Conservation (phyloP, 495 filamentous ascomycete species). For the Cudoniella acicularis region DNA sequence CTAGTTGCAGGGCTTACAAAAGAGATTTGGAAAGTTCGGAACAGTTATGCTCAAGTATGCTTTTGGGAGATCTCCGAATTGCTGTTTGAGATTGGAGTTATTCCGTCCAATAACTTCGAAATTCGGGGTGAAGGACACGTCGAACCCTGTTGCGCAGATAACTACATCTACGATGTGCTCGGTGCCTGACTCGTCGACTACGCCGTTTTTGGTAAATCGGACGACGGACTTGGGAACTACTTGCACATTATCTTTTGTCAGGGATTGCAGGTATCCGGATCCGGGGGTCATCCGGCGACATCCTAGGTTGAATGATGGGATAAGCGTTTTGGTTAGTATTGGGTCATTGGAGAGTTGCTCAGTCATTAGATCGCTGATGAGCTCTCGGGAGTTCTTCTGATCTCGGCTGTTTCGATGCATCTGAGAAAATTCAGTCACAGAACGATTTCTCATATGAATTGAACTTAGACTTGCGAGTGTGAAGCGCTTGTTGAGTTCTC, state of each 20-base stretch:
- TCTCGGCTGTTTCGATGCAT: conserved; percentile 9
- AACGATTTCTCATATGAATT: background rate
- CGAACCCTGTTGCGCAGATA: conserved; percentile 67
- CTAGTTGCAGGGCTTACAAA: conserved; percentile 34
- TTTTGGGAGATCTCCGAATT: conserved; percentile 52
- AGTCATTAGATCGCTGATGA: conserved; percentile 22
- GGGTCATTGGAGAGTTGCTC: conserved; percentile 4
- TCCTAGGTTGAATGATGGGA: conserved; percentile 56
- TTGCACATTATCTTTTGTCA: conserved; percentile 57
- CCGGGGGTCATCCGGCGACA: conserved; percentile 72
- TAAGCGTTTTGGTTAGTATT: background rate
- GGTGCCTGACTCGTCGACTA: conserved; percentile 49
- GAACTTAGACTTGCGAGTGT: conserved; percentile 38
- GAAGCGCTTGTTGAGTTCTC: conserved; percentile 53
- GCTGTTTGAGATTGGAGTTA: conserved; percentile 45
- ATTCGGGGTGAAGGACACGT: conserved; percentile 51
- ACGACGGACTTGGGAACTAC: conserved; percentile 55
- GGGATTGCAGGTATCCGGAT: conserved; percentile 63
- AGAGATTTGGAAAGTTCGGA: conserved; percentile 61
- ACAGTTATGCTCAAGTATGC: conserved; percentile 59
- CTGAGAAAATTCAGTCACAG: background rate
- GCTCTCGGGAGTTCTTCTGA: conserved; percentile 15
- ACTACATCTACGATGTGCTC: conserved; percentile 53
- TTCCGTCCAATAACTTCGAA: conserved; percentile 52
- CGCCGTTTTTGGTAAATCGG: conserved; percentile 52